Evolutionary conservation across 1,284 basidiomycete species (phyloP).

Genomic region (Phellopilus nigrolimitatus): DNA sequence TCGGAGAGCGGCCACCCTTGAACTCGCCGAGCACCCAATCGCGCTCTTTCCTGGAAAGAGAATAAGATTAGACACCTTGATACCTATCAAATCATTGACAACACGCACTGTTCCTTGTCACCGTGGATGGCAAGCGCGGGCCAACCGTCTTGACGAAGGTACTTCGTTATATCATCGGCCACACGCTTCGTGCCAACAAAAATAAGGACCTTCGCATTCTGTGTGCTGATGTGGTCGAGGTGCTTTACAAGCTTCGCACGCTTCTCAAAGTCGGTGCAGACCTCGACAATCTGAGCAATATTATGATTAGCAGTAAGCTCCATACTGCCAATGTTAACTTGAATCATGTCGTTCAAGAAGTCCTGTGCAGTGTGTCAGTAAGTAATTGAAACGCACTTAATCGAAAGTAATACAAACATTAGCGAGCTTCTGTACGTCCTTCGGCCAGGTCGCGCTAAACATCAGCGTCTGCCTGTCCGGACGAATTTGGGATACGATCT

Average conservation of each 20-base stretch:
- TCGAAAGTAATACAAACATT: conserved; percentile 42
- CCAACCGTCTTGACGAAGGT: conserved; percentile 96
- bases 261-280: conserved; percentile 98
- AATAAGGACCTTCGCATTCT: conserved; percentile 98
- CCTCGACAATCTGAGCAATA: conserved; percentile 93
- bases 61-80: conserved; percentile 22
- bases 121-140: conserved; percentile 98
- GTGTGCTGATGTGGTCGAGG: conserved; percentile 92
- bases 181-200: conserved; percentile 98
- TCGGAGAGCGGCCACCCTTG: conserved; percentile 95
- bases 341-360: conserved; percentile 94
- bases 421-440: conserved; percentile 97
- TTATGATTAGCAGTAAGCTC: conserved; percentile 98
- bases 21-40: conserved; percentile 99
- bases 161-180: conserved; percentile 98
- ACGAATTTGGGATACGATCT: conserved; percentile 95
- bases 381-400: conserved; percentile 15
- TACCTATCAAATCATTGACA: conserved; percentile 22
- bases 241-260: conserved; percentile 94
- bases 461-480: conserved; percentile 94
- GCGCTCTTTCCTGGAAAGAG: conserved; percentile 91
- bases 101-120: conserved; percentile 92
- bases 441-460: conserved; percentile 99
- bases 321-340: conserved; percentile 99
- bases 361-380: conserved; percentile 47